These are phyloP conservation scores for Diospyros lotus DNA, from an alignment of 148 eudicot species.

Conservation along the genomic window DNA sequence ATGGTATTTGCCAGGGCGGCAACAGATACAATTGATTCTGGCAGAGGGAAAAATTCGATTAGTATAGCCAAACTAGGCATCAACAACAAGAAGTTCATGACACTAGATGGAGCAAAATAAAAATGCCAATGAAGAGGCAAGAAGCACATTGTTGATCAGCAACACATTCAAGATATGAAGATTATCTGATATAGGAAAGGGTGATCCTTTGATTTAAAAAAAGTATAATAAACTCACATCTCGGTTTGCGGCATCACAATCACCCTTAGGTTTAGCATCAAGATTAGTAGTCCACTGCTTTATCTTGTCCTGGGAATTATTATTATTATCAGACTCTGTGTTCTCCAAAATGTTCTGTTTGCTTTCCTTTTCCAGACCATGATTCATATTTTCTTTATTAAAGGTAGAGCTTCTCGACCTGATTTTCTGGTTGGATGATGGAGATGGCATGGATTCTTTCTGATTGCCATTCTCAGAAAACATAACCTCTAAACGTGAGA, in stretches of 20 bases:
- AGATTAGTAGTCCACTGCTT: conserved; percentile 20
- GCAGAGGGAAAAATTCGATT: not conserved
- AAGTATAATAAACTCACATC: conserved; percentile 30
- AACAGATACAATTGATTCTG: not conserved
- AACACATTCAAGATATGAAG: not conserved
- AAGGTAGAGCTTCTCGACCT: conserved; percentile 13
- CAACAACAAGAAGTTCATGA: conserved; percentile 1
- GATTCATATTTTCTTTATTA: conserved; percentile 65
- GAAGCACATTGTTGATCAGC: not conserved
- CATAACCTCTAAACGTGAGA: conserved; percentile 68
- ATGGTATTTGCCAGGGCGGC: not conserved
- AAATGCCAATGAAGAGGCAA: not conserved
- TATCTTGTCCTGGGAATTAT: conserved; percentile 15
- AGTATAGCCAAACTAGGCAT: too few species aligned
- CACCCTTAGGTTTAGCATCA: conserved; percentile 19
- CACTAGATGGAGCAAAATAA: not conserved
- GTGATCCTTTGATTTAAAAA: not conserved
- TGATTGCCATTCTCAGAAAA: conserved; percentile 36
- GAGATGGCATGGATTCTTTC: conserved; percentile 19
- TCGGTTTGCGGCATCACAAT: conserved; percentile 28
- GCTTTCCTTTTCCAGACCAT: conserved; percentile 22
- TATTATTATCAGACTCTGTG: conserved; percentile 16
- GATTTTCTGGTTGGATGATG: conserved; percentile 27
- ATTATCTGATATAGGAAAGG: not conserved
- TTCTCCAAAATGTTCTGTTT: conserved; percentile 8